Evolutionary conservation across 208 protist species (phyloP).

Genomic region (Leishmania arabica): DNA sequence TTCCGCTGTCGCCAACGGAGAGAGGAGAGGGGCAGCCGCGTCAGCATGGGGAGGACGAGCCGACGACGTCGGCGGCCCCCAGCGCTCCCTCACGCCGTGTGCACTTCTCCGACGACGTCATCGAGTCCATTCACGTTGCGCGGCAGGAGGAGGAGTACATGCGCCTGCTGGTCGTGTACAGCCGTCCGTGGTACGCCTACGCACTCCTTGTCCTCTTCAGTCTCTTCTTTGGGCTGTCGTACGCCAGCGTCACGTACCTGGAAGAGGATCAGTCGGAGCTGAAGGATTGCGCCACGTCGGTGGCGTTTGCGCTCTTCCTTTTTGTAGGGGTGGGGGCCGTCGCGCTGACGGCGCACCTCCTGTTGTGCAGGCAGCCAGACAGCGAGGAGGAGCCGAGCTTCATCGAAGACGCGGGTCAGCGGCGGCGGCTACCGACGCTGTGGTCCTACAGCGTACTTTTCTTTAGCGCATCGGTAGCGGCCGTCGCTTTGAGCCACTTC

Average conservation of each 20-base stretch:
- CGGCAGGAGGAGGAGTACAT: conserved; percentile 27
- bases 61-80: not conserved
- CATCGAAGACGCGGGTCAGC: conserved; percentile 25
- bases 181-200: conserved; percentile 34
- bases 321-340: conserved; percentile 1
- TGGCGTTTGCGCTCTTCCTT: conserved; percentile 25
- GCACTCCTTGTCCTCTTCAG: conserved; percentile 19
- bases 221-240: conserved; percentile 12
- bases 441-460: conserved; percentile 14
- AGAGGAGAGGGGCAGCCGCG: not conserved
- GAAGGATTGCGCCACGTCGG: conserved; percentile 18
- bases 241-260: conserved; percentile 14
- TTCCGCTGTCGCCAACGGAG: not conserved
- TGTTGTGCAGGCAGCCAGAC: conserved; percentile 16
- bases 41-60: not conserved
- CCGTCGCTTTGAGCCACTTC: conserved; percentile 5
- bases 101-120: conserved; percentile 28
- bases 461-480: not conserved
- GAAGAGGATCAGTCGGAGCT: not conserved
- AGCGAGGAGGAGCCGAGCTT: conserved; percentile 23
- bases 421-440: conserved; percentile 17
- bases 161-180: conserved; percentile 28
- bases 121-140: conserved; percentile 25
- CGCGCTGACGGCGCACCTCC: conserved; percentile 11
- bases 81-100: conserved; percentile 20